These are phyloP conservation scores for Comarum palustre DNA, from an alignment of 306 rosid species.

Conservation along the genomic window DNA sequence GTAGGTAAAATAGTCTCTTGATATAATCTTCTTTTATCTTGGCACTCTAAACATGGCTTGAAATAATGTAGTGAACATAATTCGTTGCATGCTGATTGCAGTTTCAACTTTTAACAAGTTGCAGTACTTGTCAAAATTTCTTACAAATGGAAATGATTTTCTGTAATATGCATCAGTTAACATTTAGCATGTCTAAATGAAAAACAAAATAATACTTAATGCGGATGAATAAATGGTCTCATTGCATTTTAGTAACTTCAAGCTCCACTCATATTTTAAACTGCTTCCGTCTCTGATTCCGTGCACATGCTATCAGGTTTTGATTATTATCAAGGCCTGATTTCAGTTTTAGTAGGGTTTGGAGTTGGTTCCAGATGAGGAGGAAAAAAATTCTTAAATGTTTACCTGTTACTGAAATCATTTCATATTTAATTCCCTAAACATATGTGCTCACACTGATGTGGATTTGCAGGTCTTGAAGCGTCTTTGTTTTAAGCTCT, in stretches of 20 bases:
- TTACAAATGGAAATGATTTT: background rate
- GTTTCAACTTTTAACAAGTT: background rate
- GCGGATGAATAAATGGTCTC: background rate
- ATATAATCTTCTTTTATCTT: background rate
- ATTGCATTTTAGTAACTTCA: background rate
- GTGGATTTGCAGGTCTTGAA: slow-evolving; percentile 45
- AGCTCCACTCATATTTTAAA: background rate
- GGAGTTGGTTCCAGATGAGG: background rate
- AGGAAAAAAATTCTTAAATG: background rate
- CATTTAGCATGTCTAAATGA: background rate
- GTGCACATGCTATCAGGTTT: background rate
- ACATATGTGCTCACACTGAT: slow-evolving; percentile 24
- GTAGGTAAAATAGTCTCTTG: no score
- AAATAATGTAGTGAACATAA: background rate
- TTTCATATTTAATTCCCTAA: background rate
- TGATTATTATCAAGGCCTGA: background rate
- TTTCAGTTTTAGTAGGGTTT: background rate
- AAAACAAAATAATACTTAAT: background rate
- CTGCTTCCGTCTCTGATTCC: background rate
- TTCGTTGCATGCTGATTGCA: background rate
- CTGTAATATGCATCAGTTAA: background rate
- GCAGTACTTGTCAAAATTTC: background rate
- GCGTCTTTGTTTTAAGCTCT: slow-evolving; percentile 33
- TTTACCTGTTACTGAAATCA: slow-evolving; percentile 21
- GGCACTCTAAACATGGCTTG: background rate